Evolutionary conservation across 2,329 filamentous ascomycete genomes (phyloP), one percentile per base, ranked within the genome.

Genomic region (Zarea fungicola): DNA sequence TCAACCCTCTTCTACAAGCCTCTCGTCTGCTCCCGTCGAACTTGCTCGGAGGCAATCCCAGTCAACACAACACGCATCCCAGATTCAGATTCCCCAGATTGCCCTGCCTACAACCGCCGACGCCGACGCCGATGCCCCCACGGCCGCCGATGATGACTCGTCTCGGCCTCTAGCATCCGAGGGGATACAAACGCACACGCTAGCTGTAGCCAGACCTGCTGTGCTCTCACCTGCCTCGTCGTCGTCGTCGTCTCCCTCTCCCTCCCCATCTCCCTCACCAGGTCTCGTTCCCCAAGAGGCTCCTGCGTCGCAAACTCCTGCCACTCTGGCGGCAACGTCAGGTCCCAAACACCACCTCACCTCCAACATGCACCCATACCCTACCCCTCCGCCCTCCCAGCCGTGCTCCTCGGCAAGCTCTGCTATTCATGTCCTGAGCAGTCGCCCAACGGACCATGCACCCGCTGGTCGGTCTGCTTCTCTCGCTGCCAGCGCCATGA

Each of bases 1-100:
- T 96, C 80, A 81, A 78, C 82, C 80, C 76, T 82, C 84, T 83
- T 78, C 80, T 42, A 66, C 70, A 70, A 74, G 58, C 65, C 66
- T 55, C 49, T 43, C 54, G 52, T 55, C 52, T 55, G 58, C 53
- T 54, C 66, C 68, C 67, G 60, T 40, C 35, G 44, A n/a, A 40
- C 21, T 16, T 26, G 26, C 26, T n/a, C n/a, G n/a, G n/a, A n/a
- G n/a, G 65, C 66, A 58, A 67, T 62, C 63, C 62, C 64, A 60
- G 56, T 60, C 65, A 65, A 61, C 67, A 67, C 60, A 67, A 19
- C 35, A 26, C 31, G 29, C 39, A 29, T 10, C 28, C 10, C 36
- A 48, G 36, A 32, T 40, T 36, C 44, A 48, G 25, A 40, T 26
- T 47, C 28, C 44, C 43, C 43, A 46, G 25, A 39, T 23, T 40